Conservation (phyloP, 371 early-diverging fungal genomes). For the Choanephora cucurbitarum region DNA sequence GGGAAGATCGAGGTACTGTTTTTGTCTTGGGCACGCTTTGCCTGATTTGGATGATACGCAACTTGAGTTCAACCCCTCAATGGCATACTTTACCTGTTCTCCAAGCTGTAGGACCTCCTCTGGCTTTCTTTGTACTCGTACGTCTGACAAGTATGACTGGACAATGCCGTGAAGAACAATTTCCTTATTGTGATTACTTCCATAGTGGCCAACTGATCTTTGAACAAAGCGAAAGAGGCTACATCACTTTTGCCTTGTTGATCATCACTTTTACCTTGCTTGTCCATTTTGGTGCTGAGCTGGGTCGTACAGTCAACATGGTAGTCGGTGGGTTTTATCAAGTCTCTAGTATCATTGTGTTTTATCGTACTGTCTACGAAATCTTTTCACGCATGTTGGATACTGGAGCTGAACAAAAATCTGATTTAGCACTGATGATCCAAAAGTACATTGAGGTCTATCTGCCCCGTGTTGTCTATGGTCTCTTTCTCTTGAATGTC, state of each 20-base stretch:
- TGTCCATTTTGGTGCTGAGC: neutral
- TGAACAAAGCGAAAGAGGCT: slow-evolving; percentile 4
- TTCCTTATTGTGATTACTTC: slow-evolving; percentile 62
- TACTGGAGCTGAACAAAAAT: neutral
- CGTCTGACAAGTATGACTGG: slow-evolving; percentile 66
- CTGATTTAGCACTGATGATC: neutral
- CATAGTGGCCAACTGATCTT: slow-evolving; percentile 30
- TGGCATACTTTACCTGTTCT: neutral
- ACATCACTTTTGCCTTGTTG: neutral
- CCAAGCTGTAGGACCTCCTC: slow-evolving; percentile 21
- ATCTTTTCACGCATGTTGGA: slow-evolving; percentile 18
- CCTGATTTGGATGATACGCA: slow-evolving; percentile 24
- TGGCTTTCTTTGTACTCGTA: slow-evolving; percentile 53
- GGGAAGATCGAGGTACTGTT: slow-evolving; percentile 78
- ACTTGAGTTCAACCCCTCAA: neutral
- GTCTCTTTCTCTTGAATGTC: slow-evolving; percentile 1
- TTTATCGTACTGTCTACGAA: slow-evolving; percentile 20
- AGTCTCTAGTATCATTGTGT: slow-evolving; percentile 13
- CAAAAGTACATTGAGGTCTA: slow-evolving; percentile 28
- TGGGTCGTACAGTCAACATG: neutral
- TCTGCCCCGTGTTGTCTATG: slow-evolving; percentile 36
- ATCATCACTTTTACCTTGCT: neutral
- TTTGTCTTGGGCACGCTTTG: slow-evolving; percentile 41
- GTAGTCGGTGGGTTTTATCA: slow-evolving; percentile 6
- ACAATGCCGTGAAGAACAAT: slow-evolving; percentile 89